phyloP scores from a whole-genome alignment of 2,329 filamentous ascomycete species.

The Hypoxylon sp. region DNA sequence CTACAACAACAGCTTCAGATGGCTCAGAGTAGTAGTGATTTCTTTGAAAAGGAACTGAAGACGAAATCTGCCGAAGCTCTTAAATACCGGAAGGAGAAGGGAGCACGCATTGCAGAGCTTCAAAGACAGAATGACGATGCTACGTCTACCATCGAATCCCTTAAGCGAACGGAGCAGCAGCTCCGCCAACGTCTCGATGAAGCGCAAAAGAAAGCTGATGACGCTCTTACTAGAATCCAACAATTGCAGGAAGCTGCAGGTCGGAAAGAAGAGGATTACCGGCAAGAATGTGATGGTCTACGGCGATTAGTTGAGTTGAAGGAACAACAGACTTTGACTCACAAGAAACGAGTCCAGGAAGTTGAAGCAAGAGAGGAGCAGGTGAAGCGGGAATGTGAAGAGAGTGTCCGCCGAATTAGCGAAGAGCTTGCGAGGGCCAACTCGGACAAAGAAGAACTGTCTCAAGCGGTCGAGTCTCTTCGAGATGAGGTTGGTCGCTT shows the following conservation, averaged over 20 bases:
- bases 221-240: conserved; percentile 84
- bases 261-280: conserved; percentile 87
- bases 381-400: conserved; percentile 76
- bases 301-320: conserved; percentile 86
- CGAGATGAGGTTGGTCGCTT: conserved; percentile 69
- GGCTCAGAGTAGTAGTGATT: conserved; percentile 90
- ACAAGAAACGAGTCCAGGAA: conserved; percentile 78
- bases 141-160: conserved; percentile 79
- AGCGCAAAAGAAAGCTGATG: conserved; percentile 87
- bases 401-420: conserved; percentile 69
- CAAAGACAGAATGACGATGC: conserved; percentile 91
- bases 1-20: conserved; percentile 92
- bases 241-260: conserved; percentile 87
- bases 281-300: conserved; percentile 86
- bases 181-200: conserved; percentile 87
- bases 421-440: conserved; percentile 71
- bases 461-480: conserved; percentile 65
- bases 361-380: conserved; percentile 75
- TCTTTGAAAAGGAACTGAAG: conserved; percentile 92
- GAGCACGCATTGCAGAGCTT: conserved; percentile 87
- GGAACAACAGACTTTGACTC: conserved; percentile 80
- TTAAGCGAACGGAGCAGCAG: conserved; percentile 84
- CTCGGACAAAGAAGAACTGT: conserved; percentile 62
- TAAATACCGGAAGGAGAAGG: conserved; percentile 95
- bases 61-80: conserved; percentile 89